Conservation (phyloP, 1,284 basidiomycete genomes). For the Sphaerobolus stellatus region DNA sequence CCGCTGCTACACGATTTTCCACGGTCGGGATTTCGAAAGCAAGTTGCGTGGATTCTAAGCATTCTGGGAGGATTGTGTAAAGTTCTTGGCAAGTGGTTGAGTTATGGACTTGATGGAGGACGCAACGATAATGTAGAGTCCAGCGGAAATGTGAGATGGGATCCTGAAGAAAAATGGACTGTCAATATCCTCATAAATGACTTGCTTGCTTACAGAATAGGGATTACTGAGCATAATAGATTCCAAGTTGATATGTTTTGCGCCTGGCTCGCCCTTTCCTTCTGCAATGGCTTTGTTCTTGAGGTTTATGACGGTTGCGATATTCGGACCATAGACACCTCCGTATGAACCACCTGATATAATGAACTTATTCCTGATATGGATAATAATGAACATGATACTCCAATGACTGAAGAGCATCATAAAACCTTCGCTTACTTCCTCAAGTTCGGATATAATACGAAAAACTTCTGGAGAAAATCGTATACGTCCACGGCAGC, state of each 20-base stretch:
- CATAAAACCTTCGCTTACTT: constrained; percentile 18
- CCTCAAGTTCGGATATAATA: constrained; percentile 27
- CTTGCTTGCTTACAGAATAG: constrained; percentile 27
- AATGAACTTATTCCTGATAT: constrained; percentile 29
- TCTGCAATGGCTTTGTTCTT: constrained; percentile 25
- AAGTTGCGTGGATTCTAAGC: constrained; percentile 28
- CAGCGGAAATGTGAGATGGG: constrained; percentile 28
- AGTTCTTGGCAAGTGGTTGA: constrained; percentile 26
- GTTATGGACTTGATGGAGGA: constrained; percentile 27
- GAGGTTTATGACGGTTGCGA: constrained; percentile 34
- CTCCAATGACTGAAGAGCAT: neutral
- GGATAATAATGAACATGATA: too few relatives aligned
- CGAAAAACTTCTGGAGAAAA: constrained; percentile 36
- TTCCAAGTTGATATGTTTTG: constrained; percentile 31
- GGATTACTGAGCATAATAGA: constrained; percentile 35
- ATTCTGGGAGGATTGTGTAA: constrained; percentile 23
- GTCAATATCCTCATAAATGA: neutral
- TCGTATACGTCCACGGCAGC: constrained; percentile 35
- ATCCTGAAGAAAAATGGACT: constrained; percentile 20
- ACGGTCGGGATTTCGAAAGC: constrained; percentile 22
- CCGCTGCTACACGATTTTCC: constrained; percentile 20
- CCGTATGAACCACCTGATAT: constrained; percentile 35
- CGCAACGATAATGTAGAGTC: constrained; percentile 30
- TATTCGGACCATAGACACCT: constrained; percentile 34
- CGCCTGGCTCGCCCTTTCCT: too few relatives aligned